phyloP scores from a whole-genome alignment of 257 asterid species.

The Handroanthus guayacan region DNA sequence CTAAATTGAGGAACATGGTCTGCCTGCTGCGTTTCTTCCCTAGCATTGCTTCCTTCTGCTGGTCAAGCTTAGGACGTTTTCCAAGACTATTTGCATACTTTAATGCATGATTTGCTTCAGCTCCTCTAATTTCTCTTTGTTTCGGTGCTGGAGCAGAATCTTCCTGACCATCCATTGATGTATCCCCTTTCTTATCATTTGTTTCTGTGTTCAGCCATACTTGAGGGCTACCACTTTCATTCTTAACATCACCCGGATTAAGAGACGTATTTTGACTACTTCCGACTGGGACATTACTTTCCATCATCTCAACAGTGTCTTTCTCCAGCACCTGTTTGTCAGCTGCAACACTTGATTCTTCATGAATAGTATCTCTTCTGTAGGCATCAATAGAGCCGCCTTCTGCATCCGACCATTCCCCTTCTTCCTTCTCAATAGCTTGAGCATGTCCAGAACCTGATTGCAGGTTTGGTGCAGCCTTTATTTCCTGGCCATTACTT shows the following conservation, averaged over 20 bases:
- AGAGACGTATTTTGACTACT: conserved; percentile 45
- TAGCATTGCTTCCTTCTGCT: conserved; percentile 89
- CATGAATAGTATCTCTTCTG: conserved; percentile 41
- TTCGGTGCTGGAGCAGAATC: conserved; percentile 65
- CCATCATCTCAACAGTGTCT: conserved; percentile 45
- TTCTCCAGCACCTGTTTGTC: conserved; percentile 57
- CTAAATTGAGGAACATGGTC: conserved; percentile 94
- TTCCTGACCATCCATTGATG: conserved; percentile 60
- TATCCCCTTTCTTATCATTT: conserved; percentile 61
- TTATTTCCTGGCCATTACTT: conserved; percentile 49
- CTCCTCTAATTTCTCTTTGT: conserved; percentile 79
- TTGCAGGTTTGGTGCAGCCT: conserved; percentile 50
- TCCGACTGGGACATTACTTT: conserved; percentile 38
- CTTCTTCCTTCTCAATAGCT: conserved; percentile 91
- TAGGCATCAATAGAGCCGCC: conserved; percentile 64
- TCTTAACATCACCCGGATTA: conserved; percentile 52
- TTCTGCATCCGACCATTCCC: conserved; percentile 99
- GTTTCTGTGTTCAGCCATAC: conserved; percentile 58
- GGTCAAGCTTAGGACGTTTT: conserved; percentile 89
- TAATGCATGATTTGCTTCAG: conserved; percentile 79
- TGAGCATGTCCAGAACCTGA: conserved; percentile 49
- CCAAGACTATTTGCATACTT: conserved; percentile 73
- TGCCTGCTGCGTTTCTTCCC: conserved; percentile 96
- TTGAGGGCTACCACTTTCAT: conserved; percentile 51
- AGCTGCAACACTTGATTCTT: conserved; percentile 49